Base-by-base conservation (phyloP, 139 green algal genomes). In the Haematococcus sp. region DNA sequence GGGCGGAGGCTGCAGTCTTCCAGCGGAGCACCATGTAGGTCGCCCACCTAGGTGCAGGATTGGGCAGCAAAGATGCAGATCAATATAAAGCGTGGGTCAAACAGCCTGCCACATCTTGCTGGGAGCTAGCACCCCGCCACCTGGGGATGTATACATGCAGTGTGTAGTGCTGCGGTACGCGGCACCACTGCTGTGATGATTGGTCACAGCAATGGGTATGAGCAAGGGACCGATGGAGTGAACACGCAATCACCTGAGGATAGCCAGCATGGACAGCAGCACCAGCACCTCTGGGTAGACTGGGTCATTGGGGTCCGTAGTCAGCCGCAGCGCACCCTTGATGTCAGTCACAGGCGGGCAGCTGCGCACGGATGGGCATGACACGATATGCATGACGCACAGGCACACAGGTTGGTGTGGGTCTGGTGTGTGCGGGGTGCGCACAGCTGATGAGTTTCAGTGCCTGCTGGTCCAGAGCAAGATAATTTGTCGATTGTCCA, bases 261-360 rank as follows among this genome's bases (percentile, higher is more conserved):
- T 33, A 22, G 81, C 7, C 35, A 84, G 59, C 74, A 84, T 84
- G 33, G 31, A 63, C 15, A 87, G 59, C 27, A 87, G 70, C 34
- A 83, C 73, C 25, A 77, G 17, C 22, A 83, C 70, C 56, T 82
- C 77, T 31, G 60, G 27, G 43, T 30, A 75, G 0, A 61, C 22
- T 30, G 2, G 27, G 22, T 64, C 51, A 54, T 77, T 68, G 33
- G 75, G 65, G 59, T 84, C 56, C 35, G 52, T 60, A 32, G 75
- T 66, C 46, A 87, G 68, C 22, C 59, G 66, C 73, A 87, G 70
- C 3, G 72, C 68, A 3, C 30, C 46, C 63, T 78, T 33, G 43
- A 82, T n/a, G 30, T 68, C 44, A 70, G 71, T 51, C 23, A 58
- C 22, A 27, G 32, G 35, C 23, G 40, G 40, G 40, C 40, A 49